These are phyloP conservation scores for Talaromyces ruber DNA, from an alignment of 495 filamentous ascomycete species.

Conservation along the genomic window DNA sequence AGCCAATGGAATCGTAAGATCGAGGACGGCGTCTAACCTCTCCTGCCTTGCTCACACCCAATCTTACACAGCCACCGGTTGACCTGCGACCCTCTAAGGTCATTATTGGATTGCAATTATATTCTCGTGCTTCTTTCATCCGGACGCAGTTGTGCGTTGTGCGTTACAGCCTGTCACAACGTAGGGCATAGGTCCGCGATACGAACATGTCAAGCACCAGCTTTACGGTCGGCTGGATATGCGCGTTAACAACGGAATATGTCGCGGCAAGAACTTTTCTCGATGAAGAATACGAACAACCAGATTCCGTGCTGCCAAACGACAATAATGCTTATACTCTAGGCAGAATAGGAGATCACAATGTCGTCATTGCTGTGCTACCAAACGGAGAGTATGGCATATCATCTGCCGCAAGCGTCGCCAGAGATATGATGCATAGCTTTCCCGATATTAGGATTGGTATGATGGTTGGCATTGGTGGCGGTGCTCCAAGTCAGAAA, in stretches of 20 bases:
- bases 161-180: no score
- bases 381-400: slow-evolving; percentile 17
- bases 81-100: no score
- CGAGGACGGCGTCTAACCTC: no score
- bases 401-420: slow-evolving; percentile 15
- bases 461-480: slow-evolving; percentile 22
- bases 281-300: slow-evolving; percentile 20
- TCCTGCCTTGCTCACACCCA: no score
- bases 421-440: slow-evolving; percentile 20
- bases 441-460: slow-evolving; percentile 26
- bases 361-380: slow-evolving; percentile 22
- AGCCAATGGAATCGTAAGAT: no score
- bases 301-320: background rate
- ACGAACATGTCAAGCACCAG: no score
- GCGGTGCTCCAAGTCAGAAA: slow-evolving; percentile 14
- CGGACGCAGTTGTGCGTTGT: no score
- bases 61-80: no score
- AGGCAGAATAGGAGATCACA: slow-evolving; percentile 25
- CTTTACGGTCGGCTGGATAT: slow-evolving; percentile 44
- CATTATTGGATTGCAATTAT: no score
- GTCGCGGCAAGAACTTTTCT: slow-evolving; percentile 28
- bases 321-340: slow-evolving; percentile 27
- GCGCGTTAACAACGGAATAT: slow-evolving; percentile 25
- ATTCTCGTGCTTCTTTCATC: no score
- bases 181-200: no score